Base-by-base conservation (phyloP, 2,329 filamentous ascomycete species). In the Coniella lustricola region DNA sequence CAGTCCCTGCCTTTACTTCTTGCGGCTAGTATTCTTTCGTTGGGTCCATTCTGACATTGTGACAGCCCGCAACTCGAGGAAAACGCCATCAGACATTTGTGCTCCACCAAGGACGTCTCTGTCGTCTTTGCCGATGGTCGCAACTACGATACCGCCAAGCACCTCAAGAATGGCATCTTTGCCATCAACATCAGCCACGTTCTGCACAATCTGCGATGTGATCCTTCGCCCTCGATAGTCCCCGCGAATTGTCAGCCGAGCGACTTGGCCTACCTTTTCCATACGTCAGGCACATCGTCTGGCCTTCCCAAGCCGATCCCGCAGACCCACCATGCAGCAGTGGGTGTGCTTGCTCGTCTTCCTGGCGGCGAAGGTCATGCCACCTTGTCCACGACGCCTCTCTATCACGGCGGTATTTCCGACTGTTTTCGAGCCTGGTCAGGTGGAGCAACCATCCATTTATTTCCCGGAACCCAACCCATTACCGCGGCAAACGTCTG, bases 351-450 rank as follows among this genome's bases (percentile, higher is more conserved):
- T 0, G 77, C 79, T 7, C 61, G 61, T 3, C 69, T 82, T 8
- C 54, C 57, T 0, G 54, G 61, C 3, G 59, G 62, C 0, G 36
- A 57, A 0, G 44, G 63, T 3, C 58, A 64, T 2, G 74, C 77
- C 0, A 82, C 78, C 0, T 84, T 84, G 55, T 81, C 80, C 0
- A 82, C 80, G 0, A 85, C 81, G 3, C 81, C 82, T 0, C 66
- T 85, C 0, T 85, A 83, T 54, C 80, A 84, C 55, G 82, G 81
- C 1, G 82, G 81, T 0, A 69, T 83, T 8, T 77, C 81, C 1
- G 82, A 85, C 58, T 70, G 77, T 17, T 75, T 84, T 39, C 67
- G 81, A 43, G 72, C 79, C 0, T 84, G 81, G 80, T 75, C 77
- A 1, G 79, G 76, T 49, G 71, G 70, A 16, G 73, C 77, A 0